phyloP scores from a whole-genome alignment of 2,329 filamentous ascomycete genomes.

The Botrytis hyacinthi region DNA sequence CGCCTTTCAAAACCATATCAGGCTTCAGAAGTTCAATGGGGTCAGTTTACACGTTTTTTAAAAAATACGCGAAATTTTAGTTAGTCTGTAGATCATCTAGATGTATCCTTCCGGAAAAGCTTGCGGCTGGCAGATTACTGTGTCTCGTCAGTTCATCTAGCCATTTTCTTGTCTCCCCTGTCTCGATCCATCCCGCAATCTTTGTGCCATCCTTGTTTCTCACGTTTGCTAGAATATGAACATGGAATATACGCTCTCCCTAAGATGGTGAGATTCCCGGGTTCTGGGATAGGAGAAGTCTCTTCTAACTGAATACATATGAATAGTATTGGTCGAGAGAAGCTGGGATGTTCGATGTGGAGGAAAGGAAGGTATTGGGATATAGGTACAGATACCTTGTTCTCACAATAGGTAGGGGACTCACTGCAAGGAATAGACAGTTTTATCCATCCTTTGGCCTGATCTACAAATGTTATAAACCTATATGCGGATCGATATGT shows the following conservation, averaged over 20 bases:
- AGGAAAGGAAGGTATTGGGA: background rate
- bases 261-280: background rate
- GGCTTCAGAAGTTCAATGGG: background rate
- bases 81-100: background rate
- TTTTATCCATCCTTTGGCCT: background rate
- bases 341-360: conserved; percentile 3
- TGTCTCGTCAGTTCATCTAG: background rate
- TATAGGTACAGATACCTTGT: background rate
- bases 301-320: background rate
- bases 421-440: background rate
- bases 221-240: background rate
- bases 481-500: conserved; percentile 17
- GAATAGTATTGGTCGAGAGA: background rate
- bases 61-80: background rate
- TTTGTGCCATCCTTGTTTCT: conserved; percentile 11
- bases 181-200: background rate
- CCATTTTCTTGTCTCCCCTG: background rate
- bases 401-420: background rate
- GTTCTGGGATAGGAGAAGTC: background rate
- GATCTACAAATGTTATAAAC: conserved; percentile 9
- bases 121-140: background rate
- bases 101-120: background rate
- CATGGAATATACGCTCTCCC: background rate
- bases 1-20: conserved; percentile 5
- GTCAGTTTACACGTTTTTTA: background rate